phyloP scores from a whole-genome alignment of 2,329 filamentous ascomycete genomes.

The Fusarium albosuccineum region DNA sequence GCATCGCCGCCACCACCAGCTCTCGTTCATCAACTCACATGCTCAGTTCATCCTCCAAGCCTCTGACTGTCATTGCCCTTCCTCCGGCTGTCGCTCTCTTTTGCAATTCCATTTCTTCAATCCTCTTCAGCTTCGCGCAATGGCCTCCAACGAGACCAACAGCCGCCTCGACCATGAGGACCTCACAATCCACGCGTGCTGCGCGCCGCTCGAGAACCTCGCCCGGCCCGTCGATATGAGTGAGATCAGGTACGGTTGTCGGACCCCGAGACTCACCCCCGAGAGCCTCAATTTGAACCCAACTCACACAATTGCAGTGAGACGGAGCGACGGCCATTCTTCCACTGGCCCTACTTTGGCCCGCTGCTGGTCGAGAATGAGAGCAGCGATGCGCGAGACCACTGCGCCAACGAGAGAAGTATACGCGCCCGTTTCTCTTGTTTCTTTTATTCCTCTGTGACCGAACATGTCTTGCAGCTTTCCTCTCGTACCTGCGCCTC shows the following conservation, averaged over 20 bases:
- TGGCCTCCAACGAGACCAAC: constrained; percentile 27
- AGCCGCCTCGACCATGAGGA: constrained; percentile 50
- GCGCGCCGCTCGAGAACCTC: constrained; percentile 55
- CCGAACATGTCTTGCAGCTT: constrained; percentile 60
- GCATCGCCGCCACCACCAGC: constrained; percentile 9
- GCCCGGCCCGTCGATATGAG: constrained; percentile 60
- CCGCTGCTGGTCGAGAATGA: constrained; percentile 81
- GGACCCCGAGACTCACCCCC: background rate
- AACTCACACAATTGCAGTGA: background rate
- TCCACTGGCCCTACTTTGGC: constrained; percentile 69
- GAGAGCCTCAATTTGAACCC: no score
- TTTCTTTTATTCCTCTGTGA: no score
- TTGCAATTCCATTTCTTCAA: background rate
- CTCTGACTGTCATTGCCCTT: background rate
- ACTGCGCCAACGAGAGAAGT: constrained; percentile 84
- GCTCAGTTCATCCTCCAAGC: constrained; percentile 8
- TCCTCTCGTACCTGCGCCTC: constrained; percentile 91
- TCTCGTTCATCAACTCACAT: constrained; percentile 22
- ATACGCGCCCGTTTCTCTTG: constrained; percentile 2
- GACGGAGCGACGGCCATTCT: constrained; percentile 17
- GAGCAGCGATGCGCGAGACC: constrained; percentile 79
- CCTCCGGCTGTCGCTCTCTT: background rate
- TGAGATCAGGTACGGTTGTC: constrained; percentile 52
- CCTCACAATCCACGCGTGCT: constrained; percentile 53
- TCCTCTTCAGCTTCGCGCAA: constrained; percentile 2